These are phyloP conservation scores for Theobroma cacao DNA, from an alignment of 345 rosid genomes.

Conservation along the genomic window DNA sequence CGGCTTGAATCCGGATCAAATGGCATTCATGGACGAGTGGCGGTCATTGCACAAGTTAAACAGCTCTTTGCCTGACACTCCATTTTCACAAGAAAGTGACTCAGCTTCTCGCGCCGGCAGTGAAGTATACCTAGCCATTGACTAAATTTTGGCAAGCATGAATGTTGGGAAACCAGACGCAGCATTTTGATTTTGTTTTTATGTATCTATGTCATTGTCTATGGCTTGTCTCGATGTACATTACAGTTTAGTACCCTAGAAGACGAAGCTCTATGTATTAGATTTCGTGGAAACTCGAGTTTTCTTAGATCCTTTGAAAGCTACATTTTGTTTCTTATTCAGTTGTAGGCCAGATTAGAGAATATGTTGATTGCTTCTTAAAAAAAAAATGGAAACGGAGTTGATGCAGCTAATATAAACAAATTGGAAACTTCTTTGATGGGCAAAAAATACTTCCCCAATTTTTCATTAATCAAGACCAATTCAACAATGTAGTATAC, in stretches of 20 bases:
- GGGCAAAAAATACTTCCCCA: neutral
- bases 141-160: conserved; percentile 16
- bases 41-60: conserved; percentile 34
- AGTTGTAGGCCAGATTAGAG: neutral
- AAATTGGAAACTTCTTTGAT: neutral
- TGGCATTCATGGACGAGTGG: conserved; percentile 66
- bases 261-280: neutral
- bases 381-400: neutral
- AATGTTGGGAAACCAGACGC: neutral
- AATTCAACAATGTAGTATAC: neutral
- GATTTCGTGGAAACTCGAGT: neutral
- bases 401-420: neutral
- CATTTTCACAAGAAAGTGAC: conserved; percentile 16
- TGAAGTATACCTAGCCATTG: conserved; percentile 30
- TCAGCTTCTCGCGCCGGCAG: conserved; percentile 8
- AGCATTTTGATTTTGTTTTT: neutral
- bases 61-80: conserved; percentile 3
- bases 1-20: conserved; percentile 35
- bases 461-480: neutral
- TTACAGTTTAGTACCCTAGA: neutral
- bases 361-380: neutral
- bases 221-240: neutral
- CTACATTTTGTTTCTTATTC: neutral
- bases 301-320: neutral
- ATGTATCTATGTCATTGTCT: neutral